A percentile compares a stretch with the other conserved stretches of the same genome.
These are phyloP conservation scores for Gillenia trifoliata DNA, from an alignment of 306 rosid species.

Conservation along the genomic window DNA sequence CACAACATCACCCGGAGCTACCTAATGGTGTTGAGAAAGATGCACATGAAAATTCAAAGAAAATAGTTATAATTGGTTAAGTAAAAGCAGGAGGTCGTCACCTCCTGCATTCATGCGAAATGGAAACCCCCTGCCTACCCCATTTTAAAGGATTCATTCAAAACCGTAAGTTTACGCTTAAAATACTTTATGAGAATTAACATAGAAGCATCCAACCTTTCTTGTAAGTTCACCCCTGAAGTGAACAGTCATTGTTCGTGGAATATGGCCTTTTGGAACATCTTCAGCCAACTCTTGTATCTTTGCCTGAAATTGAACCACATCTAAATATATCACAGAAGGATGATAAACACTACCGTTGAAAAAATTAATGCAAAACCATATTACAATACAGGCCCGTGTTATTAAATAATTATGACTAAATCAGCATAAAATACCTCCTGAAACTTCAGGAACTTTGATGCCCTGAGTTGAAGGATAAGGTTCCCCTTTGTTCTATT, in stretches of 20 bases:
- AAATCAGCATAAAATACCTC: conserved; percentile 48
- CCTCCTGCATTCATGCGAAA: neutral
- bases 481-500: conserved; percentile 74
- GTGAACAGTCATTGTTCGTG: conserved; percentile 92
- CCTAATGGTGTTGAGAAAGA: conserved; percentile 44
- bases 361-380: conserved; percentile 13
- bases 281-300: conserved; percentile 95
- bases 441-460: conserved; percentile 95
- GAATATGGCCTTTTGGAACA: conserved; percentile 98
- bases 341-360: conserved; percentile 7
- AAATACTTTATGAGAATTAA: conserved; percentile 17
- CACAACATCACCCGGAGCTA: conserved; percentile 93
- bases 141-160: neutral
- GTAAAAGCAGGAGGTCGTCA: neutral
- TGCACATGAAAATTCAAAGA: neutral
- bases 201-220: conserved; percentile 53
- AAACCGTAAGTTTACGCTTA: neutral
- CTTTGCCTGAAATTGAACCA: conserved; percentile 76
- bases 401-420: conserved; percentile 3
- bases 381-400: neutral
- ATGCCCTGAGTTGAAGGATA: conserved; percentile 91
- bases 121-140: neutral
- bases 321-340: neutral
- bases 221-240: conserved; percentile 97
- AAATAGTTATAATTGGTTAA: conserved; percentile 10